A percentile compares a stretch with the other conserved stretches of the same genome.
Evolutionary conservation across 169 alveolate genomes (phyloP).

Genomic region (Perkinsus olseni): DNA sequence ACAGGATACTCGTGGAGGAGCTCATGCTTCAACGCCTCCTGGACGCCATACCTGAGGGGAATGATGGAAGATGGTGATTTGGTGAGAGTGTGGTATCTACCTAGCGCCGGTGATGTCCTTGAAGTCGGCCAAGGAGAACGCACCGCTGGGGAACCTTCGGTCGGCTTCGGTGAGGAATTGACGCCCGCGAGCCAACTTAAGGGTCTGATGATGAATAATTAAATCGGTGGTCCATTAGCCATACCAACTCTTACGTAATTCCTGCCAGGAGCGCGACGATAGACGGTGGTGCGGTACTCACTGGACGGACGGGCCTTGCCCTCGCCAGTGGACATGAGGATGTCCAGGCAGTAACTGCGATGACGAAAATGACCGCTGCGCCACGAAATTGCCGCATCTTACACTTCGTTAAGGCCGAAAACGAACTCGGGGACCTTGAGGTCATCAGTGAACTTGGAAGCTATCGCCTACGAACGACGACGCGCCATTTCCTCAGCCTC

Average conservation of each 20-base stretch:
- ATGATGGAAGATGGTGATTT: too few species aligned
- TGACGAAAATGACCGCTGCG: too few species aligned
- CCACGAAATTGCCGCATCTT: too few species aligned
- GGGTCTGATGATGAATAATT: neutral
- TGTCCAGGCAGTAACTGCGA: conserved; percentile 71
- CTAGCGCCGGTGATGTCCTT: conserved; percentile 38
- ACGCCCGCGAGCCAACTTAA: conserved; percentile 83
- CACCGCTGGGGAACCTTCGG: conserved; percentile 61
- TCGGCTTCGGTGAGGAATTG: conserved; percentile 83
- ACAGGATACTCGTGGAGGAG: conserved; percentile 86
- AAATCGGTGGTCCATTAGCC: neutral
- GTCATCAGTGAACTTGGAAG: neutral
- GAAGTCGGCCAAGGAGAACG: conserved; percentile 66
- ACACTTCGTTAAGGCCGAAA: conserved; percentile 82
- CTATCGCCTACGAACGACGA: neutral
- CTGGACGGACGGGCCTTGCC: conserved; percentile 78
- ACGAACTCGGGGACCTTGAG: conserved; percentile 78
- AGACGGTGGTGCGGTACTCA: conserved; percentile 75
- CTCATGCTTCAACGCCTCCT: conserved; percentile 91
- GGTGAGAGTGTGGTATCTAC: too few species aligned
- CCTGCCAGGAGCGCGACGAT: neutral
- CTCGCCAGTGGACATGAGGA: conserved; percentile 85
- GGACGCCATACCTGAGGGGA: conserved; percentile 87
- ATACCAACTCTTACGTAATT: neutral
- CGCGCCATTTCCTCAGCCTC: too few species aligned